Percentiles rank a stretch among this genome's conserved stretches.
Conservation (phyloP, 2,329 filamentous ascomycete species). For the Diaporthe velutina region DNA sequence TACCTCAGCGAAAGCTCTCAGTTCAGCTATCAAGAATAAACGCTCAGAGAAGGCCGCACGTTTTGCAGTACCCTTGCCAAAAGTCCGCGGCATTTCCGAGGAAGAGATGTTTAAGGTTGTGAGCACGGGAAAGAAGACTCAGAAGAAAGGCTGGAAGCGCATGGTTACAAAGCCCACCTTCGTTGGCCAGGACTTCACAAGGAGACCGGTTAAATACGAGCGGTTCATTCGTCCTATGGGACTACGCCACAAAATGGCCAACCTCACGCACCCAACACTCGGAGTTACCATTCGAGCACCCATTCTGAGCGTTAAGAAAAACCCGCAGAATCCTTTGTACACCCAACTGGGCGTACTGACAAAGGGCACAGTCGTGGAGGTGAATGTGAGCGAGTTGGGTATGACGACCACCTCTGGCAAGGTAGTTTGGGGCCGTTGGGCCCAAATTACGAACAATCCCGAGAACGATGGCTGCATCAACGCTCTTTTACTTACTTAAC, state of each 20-base stretch:
- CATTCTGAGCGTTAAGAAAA: conserved; percentile 77
- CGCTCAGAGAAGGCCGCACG: conserved; percentile 92
- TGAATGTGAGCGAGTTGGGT: conserved; percentile 93
- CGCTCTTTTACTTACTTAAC: conserved; percentile 47
- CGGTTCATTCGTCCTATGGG: too few species aligned
- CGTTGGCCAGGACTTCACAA: conserved; percentile 89
- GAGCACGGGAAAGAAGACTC: conserved; percentile 94
- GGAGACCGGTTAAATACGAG: conserved; percentile 47
- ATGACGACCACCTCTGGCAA: conserved; percentile 92
- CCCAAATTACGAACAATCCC: conserved; percentile 73
- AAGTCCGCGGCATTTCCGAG: conserved; percentile 92
- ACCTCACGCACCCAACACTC: too few species aligned
- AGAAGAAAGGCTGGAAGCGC: conserved; percentile 79
- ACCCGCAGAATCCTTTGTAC: conserved; percentile 88
- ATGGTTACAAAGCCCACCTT: conserved; percentile 87
- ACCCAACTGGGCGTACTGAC: conserved; percentile 92
- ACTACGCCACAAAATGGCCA: too few species aligned
- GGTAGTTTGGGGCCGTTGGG: conserved; percentile 91
- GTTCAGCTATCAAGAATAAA: conserved; percentile 94
- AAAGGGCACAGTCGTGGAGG: conserved; percentile 84
- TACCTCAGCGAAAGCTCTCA: conserved; percentile 56
- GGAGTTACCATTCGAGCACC: too few species aligned
- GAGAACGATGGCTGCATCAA: conserved; percentile 53
- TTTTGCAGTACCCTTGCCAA: conserved; percentile 92
- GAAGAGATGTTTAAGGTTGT: conserved; percentile 94